Percentiles rank a stretch among this genome's conserved stretches.
phyloP scores from a whole-genome alignment of 495 filamentous ascomycete genomes.

The Pseudevernia furfuracea region DNA sequence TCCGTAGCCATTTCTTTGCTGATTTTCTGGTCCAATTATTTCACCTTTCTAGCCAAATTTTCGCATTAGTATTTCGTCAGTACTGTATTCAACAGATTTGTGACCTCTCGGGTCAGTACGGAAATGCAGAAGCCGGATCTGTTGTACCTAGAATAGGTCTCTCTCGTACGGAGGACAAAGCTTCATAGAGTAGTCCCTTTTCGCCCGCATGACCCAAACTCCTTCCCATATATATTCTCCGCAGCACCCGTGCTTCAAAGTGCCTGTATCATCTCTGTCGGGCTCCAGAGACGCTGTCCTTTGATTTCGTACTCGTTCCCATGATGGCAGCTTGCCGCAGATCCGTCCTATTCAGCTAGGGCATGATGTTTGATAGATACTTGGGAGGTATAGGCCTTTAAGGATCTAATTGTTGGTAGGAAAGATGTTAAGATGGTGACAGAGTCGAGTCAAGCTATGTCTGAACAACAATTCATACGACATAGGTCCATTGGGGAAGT shows the following conservation, averaged over 20 bases:
- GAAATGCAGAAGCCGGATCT: background rate
- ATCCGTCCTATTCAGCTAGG: background rate
- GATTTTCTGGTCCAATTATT: background rate
- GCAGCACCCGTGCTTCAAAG: background rate
- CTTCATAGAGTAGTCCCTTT: background rate
- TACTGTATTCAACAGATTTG: background rate
- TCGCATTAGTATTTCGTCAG: too few species aligned
- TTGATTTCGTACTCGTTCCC: background rate
- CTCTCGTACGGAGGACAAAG: background rate
- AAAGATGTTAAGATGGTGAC: background rate
- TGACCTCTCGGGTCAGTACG: background rate
- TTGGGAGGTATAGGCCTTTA: background rate
- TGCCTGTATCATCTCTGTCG: background rate
- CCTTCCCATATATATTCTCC: background rate
- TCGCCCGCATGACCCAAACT: conserved; percentile 1
- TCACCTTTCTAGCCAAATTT: too few species aligned
- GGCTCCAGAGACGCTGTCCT: background rate
- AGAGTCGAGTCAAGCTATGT: background rate
- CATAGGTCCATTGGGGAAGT: background rate
- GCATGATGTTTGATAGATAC: background rate
- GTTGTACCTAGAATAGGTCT: too few species aligned
- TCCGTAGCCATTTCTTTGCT: background rate
- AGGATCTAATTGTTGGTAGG: background rate
- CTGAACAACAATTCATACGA: background rate
- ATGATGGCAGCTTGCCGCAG: background rate